A percentile compares a stretch with the other conserved stretches of the same genome.
phyloP scores from a whole-genome alignment of 441 rosid genomes.

The Adansonia rubrostipa region DNA sequence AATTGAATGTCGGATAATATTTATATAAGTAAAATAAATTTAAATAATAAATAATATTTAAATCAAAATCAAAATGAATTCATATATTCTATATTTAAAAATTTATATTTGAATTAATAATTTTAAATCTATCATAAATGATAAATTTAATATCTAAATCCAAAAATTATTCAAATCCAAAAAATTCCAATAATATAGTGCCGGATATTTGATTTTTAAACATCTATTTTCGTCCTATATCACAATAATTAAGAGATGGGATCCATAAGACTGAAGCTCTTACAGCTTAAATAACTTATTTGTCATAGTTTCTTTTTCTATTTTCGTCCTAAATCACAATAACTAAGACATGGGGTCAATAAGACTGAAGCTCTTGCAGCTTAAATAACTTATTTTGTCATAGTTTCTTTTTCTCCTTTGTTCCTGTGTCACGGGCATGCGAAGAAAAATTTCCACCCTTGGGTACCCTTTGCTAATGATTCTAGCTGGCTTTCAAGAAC shows the following conservation, averaged over 20 bases:
- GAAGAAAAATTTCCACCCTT: neutral
- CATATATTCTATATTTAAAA: too few relatives aligned
- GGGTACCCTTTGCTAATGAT: neutral
- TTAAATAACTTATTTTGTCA: neutral
- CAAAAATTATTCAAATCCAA: too few relatives aligned
- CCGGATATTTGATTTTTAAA: too few relatives aligned
- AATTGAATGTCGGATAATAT: too few relatives aligned
- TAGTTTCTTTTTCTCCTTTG: neutral
- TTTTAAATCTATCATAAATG: too few relatives aligned
- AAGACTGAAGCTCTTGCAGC: neutral
- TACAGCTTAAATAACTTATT: neutral
- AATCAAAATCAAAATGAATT: too few relatives aligned
- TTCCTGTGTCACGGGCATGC: neutral
- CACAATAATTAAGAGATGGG: neutral
- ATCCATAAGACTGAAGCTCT: neutral
- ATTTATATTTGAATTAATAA: too few relatives aligned
- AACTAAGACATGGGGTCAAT: neutral
- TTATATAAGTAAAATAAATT: too few relatives aligned
- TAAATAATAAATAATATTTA: too few relatives aligned
- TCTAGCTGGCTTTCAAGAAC: slow-evolving; percentile 16
- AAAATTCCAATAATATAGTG: too few relatives aligned
- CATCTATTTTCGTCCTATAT: neutral
- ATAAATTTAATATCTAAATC: too few relatives aligned
- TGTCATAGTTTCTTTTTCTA: neutral
- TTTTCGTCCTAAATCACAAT: neutral